Conservation (phyloP, 768 basidiomycete species). For the Porphyrellus cyaneotinctus region DNA sequence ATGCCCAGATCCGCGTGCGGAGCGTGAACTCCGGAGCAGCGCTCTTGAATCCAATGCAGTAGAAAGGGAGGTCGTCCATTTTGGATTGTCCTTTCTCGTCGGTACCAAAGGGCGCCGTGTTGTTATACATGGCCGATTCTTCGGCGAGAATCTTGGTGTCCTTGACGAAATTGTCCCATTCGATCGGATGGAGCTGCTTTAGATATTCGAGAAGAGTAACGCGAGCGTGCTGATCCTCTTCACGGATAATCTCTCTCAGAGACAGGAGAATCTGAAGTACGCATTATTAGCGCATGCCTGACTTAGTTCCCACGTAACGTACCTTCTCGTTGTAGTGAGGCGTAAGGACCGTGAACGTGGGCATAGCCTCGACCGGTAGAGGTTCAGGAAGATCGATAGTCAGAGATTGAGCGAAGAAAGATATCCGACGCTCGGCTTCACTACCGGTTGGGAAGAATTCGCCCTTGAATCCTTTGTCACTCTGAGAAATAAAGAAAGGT, state of each 20-base stretch:
- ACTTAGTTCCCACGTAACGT: conserved; percentile 13
- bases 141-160: conserved; percentile 99
- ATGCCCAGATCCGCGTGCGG: conserved; percentile 99
- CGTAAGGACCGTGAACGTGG: conserved; percentile 96
- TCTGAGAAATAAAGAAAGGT: conserved; percentile 96
- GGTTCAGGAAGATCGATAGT: conserved; percentile 94
- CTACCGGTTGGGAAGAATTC: conserved; percentile 93
- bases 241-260: conserved; percentile 95
- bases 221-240: conserved; percentile 95
- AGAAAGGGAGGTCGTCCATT: conserved; percentile 92
- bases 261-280: conserved; percentile 80
- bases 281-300: conserved; percentile 6
- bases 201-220: conserved; percentile 97
- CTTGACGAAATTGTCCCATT: conserved; percentile 99
- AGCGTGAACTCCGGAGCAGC: conserved; percentile 98
- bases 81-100: conserved; percentile 84
- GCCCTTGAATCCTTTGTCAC: conserved; percentile 78
- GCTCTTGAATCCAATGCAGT: conserved; percentile 98
- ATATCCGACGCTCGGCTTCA: conserved; percentile 96
- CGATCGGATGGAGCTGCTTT: conserved; percentile 95
- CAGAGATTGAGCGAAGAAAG: conserved; percentile 97
- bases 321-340: conserved; percentile 99
- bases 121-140: conserved; percentile 85
- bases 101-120: conserved; percentile 63
- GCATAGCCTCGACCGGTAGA: conserved; percentile 98